Conservation (phyloP, 208 protist species). For the Trypanosomatidae sp. region DNA sequence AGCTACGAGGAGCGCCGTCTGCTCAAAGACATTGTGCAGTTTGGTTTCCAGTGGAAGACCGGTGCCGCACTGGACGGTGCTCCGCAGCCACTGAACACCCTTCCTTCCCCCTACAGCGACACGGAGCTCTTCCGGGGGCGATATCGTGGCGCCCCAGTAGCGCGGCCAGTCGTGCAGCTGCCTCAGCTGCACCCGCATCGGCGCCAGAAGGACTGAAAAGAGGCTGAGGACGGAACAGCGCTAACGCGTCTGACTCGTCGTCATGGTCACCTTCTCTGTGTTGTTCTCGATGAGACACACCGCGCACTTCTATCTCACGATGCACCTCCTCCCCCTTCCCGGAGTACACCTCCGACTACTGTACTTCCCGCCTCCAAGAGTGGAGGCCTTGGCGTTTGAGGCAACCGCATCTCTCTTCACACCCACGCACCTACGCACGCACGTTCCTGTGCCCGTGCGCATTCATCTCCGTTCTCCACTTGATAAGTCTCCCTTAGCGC, state of each 20-base stretch:
- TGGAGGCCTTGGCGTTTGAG: not conserved
- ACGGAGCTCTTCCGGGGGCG: constrained; percentile 79
- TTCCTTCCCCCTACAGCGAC: constrained; percentile 76
- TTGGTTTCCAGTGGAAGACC: constrained; percentile 89
- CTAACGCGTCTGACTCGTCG: not conserved
- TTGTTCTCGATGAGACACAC: not conserved
- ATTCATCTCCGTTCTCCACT: not conserved
- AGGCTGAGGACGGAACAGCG: not conserved
- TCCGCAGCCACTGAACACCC: constrained; percentile 47
- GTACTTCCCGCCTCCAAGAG: not conserved
- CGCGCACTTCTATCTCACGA: not conserved
- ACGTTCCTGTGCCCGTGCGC: not conserved
- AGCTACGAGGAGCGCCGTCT: constrained; percentile 59
- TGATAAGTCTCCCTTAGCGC: not conserved
- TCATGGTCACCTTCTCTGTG: not conserved
- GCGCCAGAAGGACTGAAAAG: constrained; percentile 20
- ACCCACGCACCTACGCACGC: not conserved
- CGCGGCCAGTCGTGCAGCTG: constrained; percentile 68
- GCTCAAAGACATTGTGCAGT: constrained; percentile 89
- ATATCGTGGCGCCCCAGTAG: constrained; percentile 74
- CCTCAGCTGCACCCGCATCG: constrained; percentile 69
- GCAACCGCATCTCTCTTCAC: not conserved
- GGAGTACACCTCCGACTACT: not conserved
- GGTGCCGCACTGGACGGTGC: constrained; percentile 30
- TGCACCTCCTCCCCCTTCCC: too few species aligned